Percentiles rank a stretch among this genome's conserved stretches.
These are phyloP conservation scores for Boechera stricta DNA, from an alignment of 345 rosid species.

Conservation along the genomic window DNA sequence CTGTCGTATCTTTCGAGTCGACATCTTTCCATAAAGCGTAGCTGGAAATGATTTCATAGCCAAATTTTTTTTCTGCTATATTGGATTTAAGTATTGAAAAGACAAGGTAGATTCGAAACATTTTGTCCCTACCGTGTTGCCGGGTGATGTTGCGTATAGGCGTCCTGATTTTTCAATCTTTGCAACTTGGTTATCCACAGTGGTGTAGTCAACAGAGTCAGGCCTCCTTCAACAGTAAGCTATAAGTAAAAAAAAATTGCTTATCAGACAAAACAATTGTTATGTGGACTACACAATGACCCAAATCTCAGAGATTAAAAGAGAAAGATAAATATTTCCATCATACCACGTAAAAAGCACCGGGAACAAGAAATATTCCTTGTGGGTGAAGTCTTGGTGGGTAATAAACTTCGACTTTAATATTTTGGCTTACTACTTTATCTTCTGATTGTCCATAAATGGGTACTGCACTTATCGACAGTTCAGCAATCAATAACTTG, in stretches of 20 bases:
- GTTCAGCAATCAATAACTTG: constrained; percentile 15
- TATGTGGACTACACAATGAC: neutral
- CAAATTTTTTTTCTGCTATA: constrained; percentile 9
- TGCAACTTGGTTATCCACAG: constrained; percentile 62
- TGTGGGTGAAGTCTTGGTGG: constrained; percentile 78
- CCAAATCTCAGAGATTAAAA: constrained; percentile 3
- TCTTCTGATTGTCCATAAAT: constrained; percentile 60
- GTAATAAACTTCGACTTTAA: constrained; percentile 87
- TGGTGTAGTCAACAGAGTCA: constrained; percentile 68
- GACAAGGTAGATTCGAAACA: neutral
- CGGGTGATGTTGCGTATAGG: constrained; percentile 74
- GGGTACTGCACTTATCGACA: too few relatives aligned
- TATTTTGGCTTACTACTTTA: constrained; percentile 68
- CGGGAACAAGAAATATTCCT: constrained; percentile 80
- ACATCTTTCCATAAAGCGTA: neutral
- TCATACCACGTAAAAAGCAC: constrained; percentile 84
- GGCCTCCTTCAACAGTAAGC: constrained; percentile 88
- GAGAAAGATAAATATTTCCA: constrained; percentile 1
- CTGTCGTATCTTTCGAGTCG: constrained; percentile 28
- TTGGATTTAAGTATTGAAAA: constrained; percentile 25
- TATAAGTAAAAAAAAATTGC: constrained; percentile 37
- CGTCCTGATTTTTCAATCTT: constrained; percentile 67
- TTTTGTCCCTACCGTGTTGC: constrained; percentile 72
- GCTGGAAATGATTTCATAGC: constrained; percentile 16
- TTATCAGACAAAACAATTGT: neutral